Percentiles rank a stretch among this genome's conserved stretches.
Conservation (phyloP, 768 basidiomycete species). For the Naganishia antarctica region DNA sequence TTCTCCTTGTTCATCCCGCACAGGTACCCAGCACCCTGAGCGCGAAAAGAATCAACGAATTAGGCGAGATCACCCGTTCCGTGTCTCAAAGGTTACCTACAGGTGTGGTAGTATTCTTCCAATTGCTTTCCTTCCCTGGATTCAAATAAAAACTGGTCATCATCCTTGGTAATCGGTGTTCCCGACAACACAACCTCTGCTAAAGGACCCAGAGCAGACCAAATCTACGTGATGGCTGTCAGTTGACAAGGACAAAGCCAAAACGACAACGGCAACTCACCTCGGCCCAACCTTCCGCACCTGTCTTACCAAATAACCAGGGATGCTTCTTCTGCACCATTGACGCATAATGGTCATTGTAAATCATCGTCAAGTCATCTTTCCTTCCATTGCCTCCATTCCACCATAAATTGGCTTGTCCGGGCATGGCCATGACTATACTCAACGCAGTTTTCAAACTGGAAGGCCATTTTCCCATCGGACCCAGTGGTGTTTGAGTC, state of each 20-base stretch:
- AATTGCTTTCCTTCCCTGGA: conserved; percentile 1
- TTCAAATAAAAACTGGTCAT: conserved; percentile 33
- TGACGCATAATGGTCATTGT: conserved; percentile 42
- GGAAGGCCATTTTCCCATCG: conserved; percentile 39
- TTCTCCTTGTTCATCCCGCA: conserved; percentile 38
- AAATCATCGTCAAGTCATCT: conserved; percentile 40
- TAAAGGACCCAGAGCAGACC: conserved; percentile 40
- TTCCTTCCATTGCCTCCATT: conserved; percentile 22
- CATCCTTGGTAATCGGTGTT: conserved; percentile 41
- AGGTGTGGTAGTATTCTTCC: conserved; percentile 41
- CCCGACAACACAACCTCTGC: conserved; percentile 40
- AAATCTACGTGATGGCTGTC: conserved; percentile 29
- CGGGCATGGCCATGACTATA: conserved; percentile 20
- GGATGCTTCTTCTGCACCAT: conserved; percentile 45
- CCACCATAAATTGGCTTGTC: conserved; percentile 45
- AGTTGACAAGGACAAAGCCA: too few relatives aligned
- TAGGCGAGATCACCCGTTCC: conserved; percentile 32
- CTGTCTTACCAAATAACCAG: conserved; percentile 43
- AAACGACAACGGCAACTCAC: background rate
- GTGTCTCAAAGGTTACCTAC: conserved; percentile 17
- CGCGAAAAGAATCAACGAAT: conserved; percentile 30
- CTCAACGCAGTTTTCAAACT: conserved; percentile 36
- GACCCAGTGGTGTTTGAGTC: conserved; percentile 41
- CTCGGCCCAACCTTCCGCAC: conserved; percentile 41
- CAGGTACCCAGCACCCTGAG: conserved; percentile 38